Evolutionary conservation across 257 asterid species (phyloP).

Genomic region (Primulina tabacum): DNA sequence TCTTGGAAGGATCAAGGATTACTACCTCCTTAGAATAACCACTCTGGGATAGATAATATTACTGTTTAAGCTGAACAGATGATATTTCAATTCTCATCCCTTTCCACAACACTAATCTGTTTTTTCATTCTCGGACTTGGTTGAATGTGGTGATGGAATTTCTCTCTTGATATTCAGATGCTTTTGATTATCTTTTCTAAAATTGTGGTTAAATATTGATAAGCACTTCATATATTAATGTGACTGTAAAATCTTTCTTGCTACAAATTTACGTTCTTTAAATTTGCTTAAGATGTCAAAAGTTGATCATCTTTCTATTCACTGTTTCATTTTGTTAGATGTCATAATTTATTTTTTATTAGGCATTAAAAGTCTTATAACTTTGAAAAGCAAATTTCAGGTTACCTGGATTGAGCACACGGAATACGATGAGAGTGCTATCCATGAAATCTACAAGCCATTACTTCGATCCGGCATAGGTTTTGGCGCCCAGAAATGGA

Average conservation of each 20-base stretch:
- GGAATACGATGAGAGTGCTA: constrained; percentile 57
- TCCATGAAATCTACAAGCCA: constrained; percentile 58
- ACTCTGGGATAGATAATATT: constrained; percentile 9
- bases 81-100: constrained; percentile 16
- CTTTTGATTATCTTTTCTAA: not conserved
- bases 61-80: constrained; percentile 12
- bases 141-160: not conserved
- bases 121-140: not conserved
- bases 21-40: constrained; percentile 10
- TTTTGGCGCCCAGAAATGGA: constrained; percentile 83
- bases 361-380: not conserved
- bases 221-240: not conserved
- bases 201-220: not conserved
- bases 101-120: not conserved
- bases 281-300: not conserved
- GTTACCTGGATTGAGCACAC: constrained; percentile 85
- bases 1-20: not conserved
- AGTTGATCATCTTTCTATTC: not conserved
- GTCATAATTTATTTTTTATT: too few relatives aligned
- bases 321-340: not conserved
- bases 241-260: not conserved
- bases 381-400: constrained; percentile 35
- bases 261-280: not conserved
- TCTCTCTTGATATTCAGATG: not conserved
- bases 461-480: constrained; percentile 67